Conservation (phyloP, 2,329 filamentous ascomycete genomes). For the Aureobasidium uvarum region DNA sequence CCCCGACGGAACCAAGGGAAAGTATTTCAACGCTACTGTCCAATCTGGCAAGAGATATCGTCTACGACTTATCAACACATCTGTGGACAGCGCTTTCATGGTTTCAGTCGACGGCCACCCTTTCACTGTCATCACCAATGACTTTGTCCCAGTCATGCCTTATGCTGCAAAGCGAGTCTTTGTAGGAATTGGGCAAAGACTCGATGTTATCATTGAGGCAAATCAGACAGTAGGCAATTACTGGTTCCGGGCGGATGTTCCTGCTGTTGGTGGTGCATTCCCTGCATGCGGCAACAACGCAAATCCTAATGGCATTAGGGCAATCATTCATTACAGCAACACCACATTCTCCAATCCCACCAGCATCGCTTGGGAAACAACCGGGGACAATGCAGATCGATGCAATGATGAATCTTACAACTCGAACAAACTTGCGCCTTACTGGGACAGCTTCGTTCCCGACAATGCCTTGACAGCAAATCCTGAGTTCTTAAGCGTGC, state of each 20-base stretch:
- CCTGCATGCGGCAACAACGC: slow-evolving; percentile 31
- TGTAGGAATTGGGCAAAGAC: slow-evolving; percentile 47
- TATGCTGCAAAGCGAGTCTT: slow-evolving; percentile 39
- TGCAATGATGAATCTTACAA: slow-evolving; percentile 32
- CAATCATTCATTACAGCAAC: slow-evolving; percentile 44
- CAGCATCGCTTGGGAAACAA: slow-evolving; percentile 33
- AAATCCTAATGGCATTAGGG: slow-evolving; percentile 41
- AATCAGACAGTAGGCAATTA: slow-evolving; percentile 47
- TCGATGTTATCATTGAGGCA: slow-evolving; percentile 49
- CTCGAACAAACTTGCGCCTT: slow-evolving; percentile 40
- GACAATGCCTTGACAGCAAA: slow-evolving; percentile 35
- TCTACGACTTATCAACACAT: slow-evolving; percentile 47
- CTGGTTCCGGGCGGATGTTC: slow-evolving; percentile 46
- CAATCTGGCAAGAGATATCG: slow-evolving; percentile 45
- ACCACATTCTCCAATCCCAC: slow-evolving; percentile 33
- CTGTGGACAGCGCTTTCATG: slow-evolving; percentile 42
- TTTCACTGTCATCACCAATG: slow-evolving; percentile 46
- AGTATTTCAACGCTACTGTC: slow-evolving; percentile 34
- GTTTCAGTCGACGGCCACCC: slow-evolving; percentile 44
- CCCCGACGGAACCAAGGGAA: slow-evolving; percentile 31
- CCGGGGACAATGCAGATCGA: slow-evolving; percentile 40
- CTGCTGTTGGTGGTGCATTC: slow-evolving; percentile 7
- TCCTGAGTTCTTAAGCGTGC: neutral
- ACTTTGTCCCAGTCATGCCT: slow-evolving; percentile 47
- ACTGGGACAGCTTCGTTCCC: slow-evolving; percentile 35